Percentiles rank a stretch among this genome's conserved stretches.
phyloP scores from a whole-genome alignment of 2,329 filamentous ascomycete species.

The Berkeleyomyces basicola region DNA sequence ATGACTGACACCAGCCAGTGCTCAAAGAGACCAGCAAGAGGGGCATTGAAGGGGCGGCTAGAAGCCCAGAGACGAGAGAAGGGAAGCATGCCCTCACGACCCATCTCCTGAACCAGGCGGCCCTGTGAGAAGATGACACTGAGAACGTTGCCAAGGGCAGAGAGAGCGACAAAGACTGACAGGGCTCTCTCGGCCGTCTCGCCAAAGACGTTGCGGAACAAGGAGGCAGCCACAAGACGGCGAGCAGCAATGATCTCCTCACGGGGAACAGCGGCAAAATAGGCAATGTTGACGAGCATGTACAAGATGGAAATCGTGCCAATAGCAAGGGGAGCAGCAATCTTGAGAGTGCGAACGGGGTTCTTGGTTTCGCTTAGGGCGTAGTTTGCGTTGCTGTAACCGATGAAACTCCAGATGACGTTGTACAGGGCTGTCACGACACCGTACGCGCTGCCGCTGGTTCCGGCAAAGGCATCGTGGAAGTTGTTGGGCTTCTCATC shows the following conservation, averaged over 20 bases:
- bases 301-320: conserved; percentile 42
- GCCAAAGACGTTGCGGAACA: conserved; percentile 41
- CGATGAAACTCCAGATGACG: conserved; percentile 54
- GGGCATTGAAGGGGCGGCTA: conserved; percentile 47
- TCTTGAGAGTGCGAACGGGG: conserved; percentile 46
- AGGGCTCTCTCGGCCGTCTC: conserved; percentile 38
- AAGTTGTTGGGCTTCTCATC: conserved; percentile 46
- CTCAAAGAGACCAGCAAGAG: conserved; percentile 42
- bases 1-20: conserved; percentile 48
- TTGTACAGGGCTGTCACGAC: conserved; percentile 56
- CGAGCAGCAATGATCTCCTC: conserved; percentile 34
- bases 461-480: conserved; percentile 45
- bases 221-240: conserved; percentile 35
- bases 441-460: conserved; percentile 47
- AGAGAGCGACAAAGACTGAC: conserved; percentile 49
- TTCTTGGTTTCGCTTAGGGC: conserved; percentile 48
- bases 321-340: conserved; percentile 46
- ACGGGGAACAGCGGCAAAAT: conserved; percentile 42
- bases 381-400: conserved; percentile 54
- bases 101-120: conserved; percentile 48
- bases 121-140: conserved; percentile 53
- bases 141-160: conserved; percentile 50
- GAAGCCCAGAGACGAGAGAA: conserved; percentile 46
- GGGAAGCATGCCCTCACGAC: conserved; percentile 48
- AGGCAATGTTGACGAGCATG: conserved; percentile 50